Evolutionary conservation across 2,329 filamentous ascomycete genomes (phyloP).

Genomic region (Diaporthe citri): DNA sequence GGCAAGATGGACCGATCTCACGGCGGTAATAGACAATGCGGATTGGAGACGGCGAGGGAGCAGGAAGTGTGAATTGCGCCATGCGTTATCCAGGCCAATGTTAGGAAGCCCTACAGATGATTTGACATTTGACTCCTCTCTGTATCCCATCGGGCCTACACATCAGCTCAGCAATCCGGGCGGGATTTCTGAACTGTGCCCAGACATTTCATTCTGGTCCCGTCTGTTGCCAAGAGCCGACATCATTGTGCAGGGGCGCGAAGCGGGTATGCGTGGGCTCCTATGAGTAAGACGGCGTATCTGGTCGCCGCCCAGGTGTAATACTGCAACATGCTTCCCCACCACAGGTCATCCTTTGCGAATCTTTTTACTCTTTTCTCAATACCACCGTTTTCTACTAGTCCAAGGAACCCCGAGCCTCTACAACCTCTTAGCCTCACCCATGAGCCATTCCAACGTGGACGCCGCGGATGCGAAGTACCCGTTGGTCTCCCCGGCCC

Average conservation of each 20-base stretch:
- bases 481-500: too few species aligned
- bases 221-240: neutral
- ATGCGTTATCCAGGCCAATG: too few species aligned
- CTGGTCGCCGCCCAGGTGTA: neutral
- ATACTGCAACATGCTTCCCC: neutral
- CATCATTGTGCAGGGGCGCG: too few species aligned
- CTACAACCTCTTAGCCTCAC: too few species aligned
- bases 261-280: neutral
- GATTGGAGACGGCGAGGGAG: neutral
- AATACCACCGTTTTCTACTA: too few species aligned
- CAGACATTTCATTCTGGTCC: neutral
- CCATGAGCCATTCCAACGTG: neutral
- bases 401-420: neutral
- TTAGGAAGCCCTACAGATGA: neutral
- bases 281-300: conserved; percentile 6
- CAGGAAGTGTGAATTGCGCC: neutral
- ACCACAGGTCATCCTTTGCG: neutral
- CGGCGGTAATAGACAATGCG: neutral
- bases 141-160: neutral
- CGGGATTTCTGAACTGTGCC: too few species aligned
- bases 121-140: neutral
- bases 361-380: too few species aligned
- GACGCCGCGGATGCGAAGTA: neutral
- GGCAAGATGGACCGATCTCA: neutral
- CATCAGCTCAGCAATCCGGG: neutral